Evolutionary conservation across 345 rosid species (phyloP).

Genomic region (Salix brachista): DNA sequence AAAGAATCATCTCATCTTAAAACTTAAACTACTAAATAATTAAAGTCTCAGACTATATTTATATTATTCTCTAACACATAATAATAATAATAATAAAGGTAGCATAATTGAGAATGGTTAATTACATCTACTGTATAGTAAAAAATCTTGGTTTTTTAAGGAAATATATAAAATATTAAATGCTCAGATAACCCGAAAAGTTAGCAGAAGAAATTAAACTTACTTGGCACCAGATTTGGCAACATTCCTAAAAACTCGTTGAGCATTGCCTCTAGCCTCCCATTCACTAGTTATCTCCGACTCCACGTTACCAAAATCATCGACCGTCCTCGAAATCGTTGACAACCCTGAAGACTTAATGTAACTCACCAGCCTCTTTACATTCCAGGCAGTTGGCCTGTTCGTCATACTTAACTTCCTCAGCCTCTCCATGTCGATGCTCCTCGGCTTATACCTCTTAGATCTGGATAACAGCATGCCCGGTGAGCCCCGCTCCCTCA

Average conservation of each 20-base stretch:
- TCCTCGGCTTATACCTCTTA: constrained; percentile 22
- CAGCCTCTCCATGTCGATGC: constrained; percentile 48
- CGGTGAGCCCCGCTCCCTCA: background rate
- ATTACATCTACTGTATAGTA: too few species aligned
- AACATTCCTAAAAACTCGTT: constrained; percentile 49
- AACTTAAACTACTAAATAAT: too few species aligned
- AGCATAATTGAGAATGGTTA: too few species aligned
- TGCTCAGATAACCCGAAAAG: too few species aligned
- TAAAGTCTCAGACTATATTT: too few species aligned
- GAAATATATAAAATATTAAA: too few species aligned
- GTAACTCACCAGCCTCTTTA: constrained; percentile 44
- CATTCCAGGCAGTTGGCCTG: constrained; percentile 43
- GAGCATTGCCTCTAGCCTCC: constrained; percentile 47
- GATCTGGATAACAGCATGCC: background rate
- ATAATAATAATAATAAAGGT: too few species aligned
- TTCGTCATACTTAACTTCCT: constrained; percentile 39
- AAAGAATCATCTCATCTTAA: too few species aligned
- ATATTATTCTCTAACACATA: too few species aligned
- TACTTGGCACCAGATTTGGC: constrained; percentile 52
- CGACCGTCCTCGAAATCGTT: constrained; percentile 47
- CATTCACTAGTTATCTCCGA: constrained; percentile 50
- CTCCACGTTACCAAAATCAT: constrained; percentile 33
- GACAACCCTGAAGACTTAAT: constrained; percentile 43
- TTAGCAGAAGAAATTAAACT: constrained; percentile 1
- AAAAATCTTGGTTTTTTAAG: too few species aligned